phyloP scores from a whole-genome alignment of 2,329 filamentous ascomycete genomes.

The Cladosporium sp. region DNA sequence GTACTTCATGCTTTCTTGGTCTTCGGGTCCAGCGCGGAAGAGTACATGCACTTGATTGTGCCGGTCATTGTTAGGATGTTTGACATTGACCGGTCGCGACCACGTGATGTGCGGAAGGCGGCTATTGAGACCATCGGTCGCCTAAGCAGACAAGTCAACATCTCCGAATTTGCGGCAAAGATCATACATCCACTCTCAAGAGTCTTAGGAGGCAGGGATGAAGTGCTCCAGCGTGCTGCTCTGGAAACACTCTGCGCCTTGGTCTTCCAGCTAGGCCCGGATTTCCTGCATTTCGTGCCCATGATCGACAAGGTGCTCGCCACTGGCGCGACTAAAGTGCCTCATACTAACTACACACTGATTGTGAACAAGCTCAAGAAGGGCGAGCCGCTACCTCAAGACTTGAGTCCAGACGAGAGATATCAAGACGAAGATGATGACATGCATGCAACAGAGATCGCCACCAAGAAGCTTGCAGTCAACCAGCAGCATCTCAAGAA shows the following conservation, averaged over 20 bases:
- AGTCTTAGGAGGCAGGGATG: constrained; percentile 70
- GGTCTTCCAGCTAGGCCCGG: constrained; percentile 91
- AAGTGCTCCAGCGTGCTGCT: constrained; percentile 70
- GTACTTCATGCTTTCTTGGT: constrained; percentile 94
- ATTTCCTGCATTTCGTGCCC: constrained; percentile 90
- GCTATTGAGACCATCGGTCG: constrained; percentile 95
- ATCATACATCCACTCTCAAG: constrained; percentile 92
- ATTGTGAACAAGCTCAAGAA: constrained; percentile 90
- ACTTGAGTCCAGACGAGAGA: constrained; percentile 79
- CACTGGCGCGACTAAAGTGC: constrained; percentile 67
- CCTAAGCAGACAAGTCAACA: constrained; percentile 90
- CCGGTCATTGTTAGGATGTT: constrained; percentile 93
- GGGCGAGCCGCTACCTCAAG: constrained; percentile 89
- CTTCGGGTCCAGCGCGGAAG: constrained; percentile 91
- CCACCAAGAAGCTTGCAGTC: constrained; percentile 90
- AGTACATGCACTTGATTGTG: constrained; percentile 99
- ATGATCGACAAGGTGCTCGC: constrained; percentile 80
- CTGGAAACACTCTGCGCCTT: constrained; percentile 92
- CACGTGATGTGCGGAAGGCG: constrained; percentile 70
- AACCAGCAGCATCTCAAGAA: constrained; percentile 96
- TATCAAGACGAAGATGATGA: constrained; percentile 70
- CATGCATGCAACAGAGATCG: constrained; percentile 73
- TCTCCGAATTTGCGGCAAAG: constrained; percentile 93
- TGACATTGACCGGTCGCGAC: constrained; percentile 57
- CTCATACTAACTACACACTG: constrained; percentile 86